Evolutionary conservation across 371 early-diverging fungal species (phyloP), one percentile per base, ranked within the genome.

Genomic region (Saksenaea vasiformis): DNA sequence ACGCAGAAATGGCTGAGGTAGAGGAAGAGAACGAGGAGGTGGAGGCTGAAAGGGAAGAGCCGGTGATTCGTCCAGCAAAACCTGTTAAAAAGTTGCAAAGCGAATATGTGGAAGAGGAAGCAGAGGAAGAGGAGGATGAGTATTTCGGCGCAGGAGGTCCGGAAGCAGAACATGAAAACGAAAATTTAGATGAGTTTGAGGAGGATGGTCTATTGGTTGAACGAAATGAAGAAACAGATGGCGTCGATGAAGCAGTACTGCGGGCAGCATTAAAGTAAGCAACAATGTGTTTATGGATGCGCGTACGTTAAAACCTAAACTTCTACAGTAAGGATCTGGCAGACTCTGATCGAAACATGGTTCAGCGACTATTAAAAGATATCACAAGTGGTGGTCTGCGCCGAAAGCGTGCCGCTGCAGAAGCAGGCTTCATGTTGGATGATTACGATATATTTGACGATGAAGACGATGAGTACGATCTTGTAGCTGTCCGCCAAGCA

Each of bases 101-200:
- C 36, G 64, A 69, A 31, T 82, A 68, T 39, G 44, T 82, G 7
- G 80, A 79, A 54, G 76, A 76, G 36, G 82, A 82, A 72, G 82
- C 82, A 13, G 74, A 76, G 38, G 82, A 78, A 65, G 72, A 72
- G n/a, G 82, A 82, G 27, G 82, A 82, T 17, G 82, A 82, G 44
- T 79, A 60, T 65, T 79, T 68, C 71, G 79, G 78, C 9, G 64
- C 66, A 1, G 82, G 76, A 58, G 82, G 82, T 24, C 56, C 65
- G 2, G 82, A 81, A 38, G 64, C 34, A 5, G 2, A 31, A 2
- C 69, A 67, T 10, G 74, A 69, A 5, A 68, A 67, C 13, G 78
- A 77, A 24, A 64, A 74, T 41, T 51, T 78, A 31, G 79, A 82
- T 62, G 69, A 73, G 55, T 82, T 64, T 65, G 79, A 78, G 31